Evolutionary conservation across 208 protist genomes (phyloP).

Genomic region (Leishmania aethiopica): DNA sequence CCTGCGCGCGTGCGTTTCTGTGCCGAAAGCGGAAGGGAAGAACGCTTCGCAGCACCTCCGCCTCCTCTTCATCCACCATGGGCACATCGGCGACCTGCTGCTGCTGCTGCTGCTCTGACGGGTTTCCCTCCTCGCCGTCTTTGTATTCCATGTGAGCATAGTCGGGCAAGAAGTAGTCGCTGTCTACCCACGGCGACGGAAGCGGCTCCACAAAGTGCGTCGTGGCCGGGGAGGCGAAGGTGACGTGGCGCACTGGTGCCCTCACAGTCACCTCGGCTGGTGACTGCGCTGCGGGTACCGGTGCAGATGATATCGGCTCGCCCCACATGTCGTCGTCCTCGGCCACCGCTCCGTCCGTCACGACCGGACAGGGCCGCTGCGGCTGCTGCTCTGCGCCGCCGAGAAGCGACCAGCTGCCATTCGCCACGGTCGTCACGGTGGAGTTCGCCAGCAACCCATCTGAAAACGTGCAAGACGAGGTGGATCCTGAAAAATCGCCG

Average conservation of each 20-base stretch:
- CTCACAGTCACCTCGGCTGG: not conserved
- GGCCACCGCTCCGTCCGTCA: not conserved
- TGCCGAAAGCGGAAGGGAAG: constrained; percentile 28
- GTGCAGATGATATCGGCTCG: constrained; percentile 12
- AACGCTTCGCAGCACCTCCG: constrained; percentile 12
- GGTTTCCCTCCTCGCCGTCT: not conserved
- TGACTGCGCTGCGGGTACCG: not conserved
- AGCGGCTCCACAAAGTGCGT: constrained; percentile 22
- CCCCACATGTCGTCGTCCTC: constrained; percentile 15
- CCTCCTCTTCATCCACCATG: constrained; percentile 7
- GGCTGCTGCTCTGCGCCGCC: constrained; percentile 5
- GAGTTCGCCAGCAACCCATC: not conserved
- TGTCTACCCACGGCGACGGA: constrained; percentile 21
- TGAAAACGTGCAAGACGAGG: not conserved
- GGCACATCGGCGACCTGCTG: not conserved
- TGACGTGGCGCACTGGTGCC: constrained; percentile 3
- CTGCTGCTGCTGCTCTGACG: not conserved
- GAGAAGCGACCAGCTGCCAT: not conserved
- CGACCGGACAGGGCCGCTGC: not conserved
- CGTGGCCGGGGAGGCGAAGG: constrained; percentile 3
- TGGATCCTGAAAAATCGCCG: not conserved
- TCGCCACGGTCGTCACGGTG: not conserved
- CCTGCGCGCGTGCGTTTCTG: not conserved
- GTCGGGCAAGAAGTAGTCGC: constrained; percentile 25
- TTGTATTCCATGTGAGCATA: constrained; percentile 35